Base-by-base conservation (phyloP, 2,329 filamentous ascomycete species). In the Clonostachys rhizophaga region DNA sequence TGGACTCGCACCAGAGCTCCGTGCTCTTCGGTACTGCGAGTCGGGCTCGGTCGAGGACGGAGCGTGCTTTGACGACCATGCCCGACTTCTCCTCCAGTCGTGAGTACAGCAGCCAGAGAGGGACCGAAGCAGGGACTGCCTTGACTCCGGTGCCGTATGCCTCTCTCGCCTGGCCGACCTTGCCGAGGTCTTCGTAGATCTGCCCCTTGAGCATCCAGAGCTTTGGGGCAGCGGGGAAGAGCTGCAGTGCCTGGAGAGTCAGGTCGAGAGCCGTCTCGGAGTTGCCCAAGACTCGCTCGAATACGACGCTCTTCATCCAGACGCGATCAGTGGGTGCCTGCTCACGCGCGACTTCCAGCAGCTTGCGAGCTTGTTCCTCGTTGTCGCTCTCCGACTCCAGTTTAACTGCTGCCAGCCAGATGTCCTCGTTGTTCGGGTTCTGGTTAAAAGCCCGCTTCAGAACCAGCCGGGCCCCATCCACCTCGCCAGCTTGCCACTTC, bases 141-240 rank as follows among this genome's bases (percentile, higher is more conserved):
- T 94, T 87, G 39, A 92, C 95, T 35, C 94, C 94, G 5, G 89
- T 86, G 49, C 81, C 83, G 67, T 94, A 97, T 0, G 92, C 91
- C 64, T 97, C 91, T 42, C 94, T 83, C 4, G 94, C 94, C 66
- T 94, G 88, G 0, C 87, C 84, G 13, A 87, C 71, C 69, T 90
- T 91, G 56, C 81, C 84, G 42, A 91, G 78, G 40, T 84, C 79
- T 61, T 96, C 88, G 74, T 99, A 99, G 52, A 97, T 94, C 63
- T 99, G 94, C 0, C 95, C 94, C 69, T 99, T 99, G 74, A 96
- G 89, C 88, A 97, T 96, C 86, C 92, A 96, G 20, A 99, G 77
- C 68, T 97, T 97, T 45, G 89, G 79, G 12, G 87, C 83, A 41
- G 84, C 81, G 1, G 94, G 92, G 71, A 95, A 99, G 10, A 89